Evolutionary conservation across 2,329 filamentous ascomycete species (phyloP), one percentile per base, ranked within the genome.

Genomic region (Geosmithia putterillii): DNA sequence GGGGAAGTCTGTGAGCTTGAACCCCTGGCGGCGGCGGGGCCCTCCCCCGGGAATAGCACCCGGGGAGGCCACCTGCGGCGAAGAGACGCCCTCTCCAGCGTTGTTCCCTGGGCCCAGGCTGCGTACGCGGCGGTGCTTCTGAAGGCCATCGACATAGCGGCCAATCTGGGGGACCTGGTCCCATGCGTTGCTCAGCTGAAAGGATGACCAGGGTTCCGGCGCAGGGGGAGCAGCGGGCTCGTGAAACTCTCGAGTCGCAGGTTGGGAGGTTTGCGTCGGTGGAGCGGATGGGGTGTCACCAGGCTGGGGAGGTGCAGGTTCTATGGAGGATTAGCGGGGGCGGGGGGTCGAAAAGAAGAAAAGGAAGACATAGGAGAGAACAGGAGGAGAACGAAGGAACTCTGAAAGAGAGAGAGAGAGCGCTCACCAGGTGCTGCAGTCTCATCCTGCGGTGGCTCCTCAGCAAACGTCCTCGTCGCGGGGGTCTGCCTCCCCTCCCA

Each of bases 141-240:
- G 79, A 44, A 94, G 68, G 43, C 77, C 73, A 49, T 86, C 84
- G 44, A 96, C 85, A 57, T 95, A 98, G 49, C 77, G 76, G 54
- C 86, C 81, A 53, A 98, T 98, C 50, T 86, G 83, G 12, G 86
- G 85, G 42, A 94, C 76, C 43, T 86, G 85, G 54, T 98, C 92
- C 92, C 92, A 98, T 15, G 87, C 89, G 60, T 96, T 98, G 42
- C 71, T 76, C 40, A 79, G 74, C n/a, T 77, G 70, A 58, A 83
- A 95, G 40, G 72, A 72, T 48, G 78, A 74, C 85, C 86, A 94
- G 18, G 79, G 73, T 53, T 81, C 71, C n/a, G n/a, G n/a, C n/a
- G n/a, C n/a, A n/a, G n/a, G n/a, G n/a, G n/a, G n/a, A 15, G 34
- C 34, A 2, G 38, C 6, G 41, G 74, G 65, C 34, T 70, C 56